Percentiles rank a stretch among this genome's conserved stretches.
phyloP scores from a whole-genome alignment of 305 asterid genomes.

The Euphrasia arctica region DNA sequence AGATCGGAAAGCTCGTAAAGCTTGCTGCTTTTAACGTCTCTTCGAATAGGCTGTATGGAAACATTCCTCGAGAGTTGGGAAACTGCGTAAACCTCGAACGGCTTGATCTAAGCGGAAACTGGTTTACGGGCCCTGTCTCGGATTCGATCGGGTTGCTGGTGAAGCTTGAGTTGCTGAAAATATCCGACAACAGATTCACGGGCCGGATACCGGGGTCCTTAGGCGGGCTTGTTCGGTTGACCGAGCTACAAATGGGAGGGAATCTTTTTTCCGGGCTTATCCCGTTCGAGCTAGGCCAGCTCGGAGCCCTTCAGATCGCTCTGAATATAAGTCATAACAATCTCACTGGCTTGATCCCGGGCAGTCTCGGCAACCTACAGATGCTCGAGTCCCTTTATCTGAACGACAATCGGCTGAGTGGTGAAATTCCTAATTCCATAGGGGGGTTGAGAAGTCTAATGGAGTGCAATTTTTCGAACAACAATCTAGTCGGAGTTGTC shows the following conservation, averaged over 20 bases:
- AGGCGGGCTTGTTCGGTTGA: conserved; percentile 63
- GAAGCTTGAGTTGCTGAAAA: conserved; percentile 69
- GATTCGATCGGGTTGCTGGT: conserved; percentile 60
- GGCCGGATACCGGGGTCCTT: conserved; percentile 65
- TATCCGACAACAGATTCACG: conserved; percentile 59
- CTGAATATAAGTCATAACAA: conserved; percentile 72
- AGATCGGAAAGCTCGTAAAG: conserved; percentile 67
- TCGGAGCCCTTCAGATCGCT: conserved; percentile 76
- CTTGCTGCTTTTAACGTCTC: conserved; percentile 84
- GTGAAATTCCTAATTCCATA: conserved; percentile 71
- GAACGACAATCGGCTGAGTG: conserved; percentile 68
- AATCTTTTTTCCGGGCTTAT: conserved; percentile 61
- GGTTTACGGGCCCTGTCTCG: conserved; percentile 59
- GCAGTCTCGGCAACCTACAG: conserved; percentile 60
- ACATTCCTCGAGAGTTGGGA: conserved; percentile 67
- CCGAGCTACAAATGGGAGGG: conserved; percentile 86
- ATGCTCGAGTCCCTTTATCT: conserved; percentile 77
- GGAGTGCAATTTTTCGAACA: conserved; percentile 81
- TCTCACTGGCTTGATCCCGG: conserved; percentile 64
- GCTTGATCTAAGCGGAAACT: conserved; percentile 79
- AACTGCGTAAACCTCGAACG: conserved; percentile 70
- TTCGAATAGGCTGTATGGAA: conserved; percentile 53
- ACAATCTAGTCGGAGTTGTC: conserved; percentile 57
- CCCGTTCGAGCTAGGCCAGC: conserved; percentile 70
- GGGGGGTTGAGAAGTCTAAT: conserved; percentile 67